A percentile compares a stretch with the other conserved stretches of the same genome.
Evolutionary conservation across 2,329 filamentous ascomycete species (phyloP).

Genomic region (Trichoderma polysporum): DNA sequence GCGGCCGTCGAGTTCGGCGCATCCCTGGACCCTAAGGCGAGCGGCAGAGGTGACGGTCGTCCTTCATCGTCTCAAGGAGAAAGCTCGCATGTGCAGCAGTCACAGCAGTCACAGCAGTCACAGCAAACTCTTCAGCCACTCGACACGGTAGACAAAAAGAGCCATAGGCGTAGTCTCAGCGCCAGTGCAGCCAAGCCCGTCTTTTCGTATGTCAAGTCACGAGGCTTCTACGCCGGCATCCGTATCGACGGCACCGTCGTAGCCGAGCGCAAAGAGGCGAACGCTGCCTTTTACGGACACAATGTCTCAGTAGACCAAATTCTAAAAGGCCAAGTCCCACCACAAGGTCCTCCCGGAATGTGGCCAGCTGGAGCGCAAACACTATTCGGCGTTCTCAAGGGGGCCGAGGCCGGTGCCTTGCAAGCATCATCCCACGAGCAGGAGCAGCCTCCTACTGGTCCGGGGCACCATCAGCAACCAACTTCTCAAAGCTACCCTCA

Average conservation of each 20-base stretch:
- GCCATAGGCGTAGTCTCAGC: slow-evolving; percentile 33
- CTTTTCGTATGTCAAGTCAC: slow-evolving; percentile 78
- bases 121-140: slow-evolving; percentile 31
- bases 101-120: background rate
- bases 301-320: slow-evolving; percentile 47
- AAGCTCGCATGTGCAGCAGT: background rate
- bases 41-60: background rate
- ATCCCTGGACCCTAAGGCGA: slow-evolving; percentile 25
- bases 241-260: slow-evolving; percentile 85
- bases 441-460: background rate
- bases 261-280: slow-evolving; percentile 83
- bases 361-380: slow-evolving; percentile 36
- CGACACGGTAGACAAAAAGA: slow-evolving; percentile 28
- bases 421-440: slow-evolving; percentile 10
- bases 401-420: slow-evolving; percentile 34
- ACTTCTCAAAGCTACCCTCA: background rate
- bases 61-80: slow-evolving; percentile 1
- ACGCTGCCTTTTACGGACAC: slow-evolving; percentile 81
- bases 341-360: slow-evolving; percentile 29
- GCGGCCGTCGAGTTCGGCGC: slow-evolving; percentile 64
- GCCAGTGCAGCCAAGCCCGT: slow-evolving; percentile 41
- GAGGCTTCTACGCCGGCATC: slow-evolving; percentile 83
- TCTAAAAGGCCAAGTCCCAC: slow-evolving; percentile 42
- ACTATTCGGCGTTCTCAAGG: slow-evolving; percentile 34
- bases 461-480: background rate